These are phyloP conservation scores for Schizophyllum amplum DNA, from an alignment of 1,284 basidiomycete species.

Conservation along the genomic window DNA sequence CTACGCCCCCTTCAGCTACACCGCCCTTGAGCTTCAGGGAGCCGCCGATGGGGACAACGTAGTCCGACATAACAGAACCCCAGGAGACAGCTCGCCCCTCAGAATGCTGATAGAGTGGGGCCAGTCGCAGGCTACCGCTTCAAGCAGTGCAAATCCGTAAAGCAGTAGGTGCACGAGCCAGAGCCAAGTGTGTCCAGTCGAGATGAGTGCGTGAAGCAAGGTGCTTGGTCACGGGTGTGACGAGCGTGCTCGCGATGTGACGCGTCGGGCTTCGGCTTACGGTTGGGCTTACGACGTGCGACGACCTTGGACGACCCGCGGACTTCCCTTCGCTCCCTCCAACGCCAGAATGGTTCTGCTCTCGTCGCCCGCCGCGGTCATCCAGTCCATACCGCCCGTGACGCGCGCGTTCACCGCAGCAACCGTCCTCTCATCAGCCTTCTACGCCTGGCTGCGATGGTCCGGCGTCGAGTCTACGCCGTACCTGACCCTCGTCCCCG, in stretches of 20 bases:
- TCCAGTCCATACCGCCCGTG: conserved; percentile 68
- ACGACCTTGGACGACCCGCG: neutral
- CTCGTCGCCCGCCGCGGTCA: conserved; percentile 58
- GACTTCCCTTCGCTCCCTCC: conserved; percentile 2
- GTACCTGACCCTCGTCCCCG: conserved; percentile 84
- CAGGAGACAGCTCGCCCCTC: neutral
- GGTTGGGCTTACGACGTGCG: neutral
- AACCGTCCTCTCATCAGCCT: conserved; percentile 55
- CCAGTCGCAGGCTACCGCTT: neutral
- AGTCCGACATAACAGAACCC: conserved; percentile 36
- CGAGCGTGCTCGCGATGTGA: neutral
- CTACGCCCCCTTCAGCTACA: conserved; percentile 62
- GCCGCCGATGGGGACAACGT: conserved; percentile 80
- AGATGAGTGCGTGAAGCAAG: neutral
- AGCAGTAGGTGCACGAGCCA: neutral
- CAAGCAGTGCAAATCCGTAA: neutral
- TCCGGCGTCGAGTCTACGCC: conserved; percentile 42
- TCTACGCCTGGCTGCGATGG: conserved; percentile 61
- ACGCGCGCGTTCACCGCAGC: conserved; percentile 72
- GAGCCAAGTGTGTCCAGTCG: neutral
- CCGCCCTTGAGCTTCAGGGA: conserved; percentile 88
- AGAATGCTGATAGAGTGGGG: too few relatives aligned
- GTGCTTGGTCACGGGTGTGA: neutral
- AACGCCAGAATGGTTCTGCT: conserved; percentile 55
- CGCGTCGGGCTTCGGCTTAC: too few relatives aligned